Base-by-base conservation (phyloP, 306 rosid species). In the Quercus aquifolioides region DNA sequence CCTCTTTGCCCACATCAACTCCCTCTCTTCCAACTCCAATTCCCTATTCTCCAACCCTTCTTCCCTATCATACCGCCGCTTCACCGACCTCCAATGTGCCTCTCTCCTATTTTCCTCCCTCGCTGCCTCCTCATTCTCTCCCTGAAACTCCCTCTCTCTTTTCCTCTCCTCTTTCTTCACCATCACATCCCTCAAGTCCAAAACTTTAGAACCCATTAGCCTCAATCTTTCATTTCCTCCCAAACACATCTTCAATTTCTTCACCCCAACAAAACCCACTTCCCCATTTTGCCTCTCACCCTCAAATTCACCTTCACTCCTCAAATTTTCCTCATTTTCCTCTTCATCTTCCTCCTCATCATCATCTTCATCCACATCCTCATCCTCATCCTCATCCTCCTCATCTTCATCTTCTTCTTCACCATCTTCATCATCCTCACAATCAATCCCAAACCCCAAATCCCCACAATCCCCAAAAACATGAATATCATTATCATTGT, bases 111-210 rank as follows among this genome's bases (percentile, higher is more conserved):
- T 89, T 23, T 78, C 81, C 75, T 86, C 88, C 69, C 83, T 82
- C 57, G 81, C 88, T 52, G 41, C 78, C 77, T 83, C 91, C 31
- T 18, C 76, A 72, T 83, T 94, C 84, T 90, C 97, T 71, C 80
- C 80, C 74, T 78, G 81, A 70, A 78, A 87, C 82, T 85, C 90
- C 84, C 91, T 86, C 51, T 92, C 98, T 78, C 92, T 91, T 80
- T 89, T 87, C 84, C 85, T 77, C 80, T 92, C 95, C 72, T 92
- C 97, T 77, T 93, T 89, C 91, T 85, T 91, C 87, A 82, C 80
- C 81, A 92, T 78, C 77, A 81, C 79, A 63, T 90, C 88, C 76
- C 91, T 87, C 87, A 92, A 72, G 67, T 88, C 89, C 85, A 87
- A 76, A 59, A 88, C 89, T 75, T 87, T 84, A 21, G 81, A 17